Percentiles rank a stretch among this genome's conserved stretches.
Evolutionary conservation across 2,329 filamentous ascomycete species (phyloP).

Genomic region (Beauveria sp.): DNA sequence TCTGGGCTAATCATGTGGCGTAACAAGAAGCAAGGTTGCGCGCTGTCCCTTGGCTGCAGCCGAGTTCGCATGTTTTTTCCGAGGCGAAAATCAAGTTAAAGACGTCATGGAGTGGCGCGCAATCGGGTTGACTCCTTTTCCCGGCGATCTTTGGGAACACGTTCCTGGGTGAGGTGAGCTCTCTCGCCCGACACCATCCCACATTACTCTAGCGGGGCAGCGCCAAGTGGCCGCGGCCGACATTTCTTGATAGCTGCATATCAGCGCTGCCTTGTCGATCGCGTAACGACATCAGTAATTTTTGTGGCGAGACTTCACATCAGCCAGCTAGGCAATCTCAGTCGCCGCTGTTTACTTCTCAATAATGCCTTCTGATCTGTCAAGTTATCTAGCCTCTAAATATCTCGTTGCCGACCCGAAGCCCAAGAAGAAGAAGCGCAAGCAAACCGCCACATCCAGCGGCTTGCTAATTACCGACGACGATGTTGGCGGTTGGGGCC

Average conservation of each 20-base stretch:
- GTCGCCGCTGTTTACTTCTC: background rate
- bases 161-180: background rate
- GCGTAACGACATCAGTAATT: background rate
- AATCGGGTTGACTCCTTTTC: constrained; percentile 1
- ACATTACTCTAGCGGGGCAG: constrained; percentile 13
- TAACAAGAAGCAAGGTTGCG: constrained; percentile 16
- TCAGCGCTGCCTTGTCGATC: background rate
- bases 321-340: background rate
- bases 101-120: constrained; percentile 1
- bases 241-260: constrained; percentile 11
- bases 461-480: constrained; percentile 61
- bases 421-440: constrained; percentile 56
- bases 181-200: constrained; percentile 3
- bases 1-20: constrained; percentile 11
- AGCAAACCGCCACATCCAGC: constrained; percentile 40
- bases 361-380: constrained; percentile 53
- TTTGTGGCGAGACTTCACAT: background rate
- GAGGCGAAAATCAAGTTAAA: background rate
- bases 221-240: background rate
- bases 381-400: constrained; percentile 82
- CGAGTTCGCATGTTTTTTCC: constrained; percentile 23
- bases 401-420: constrained; percentile 63
- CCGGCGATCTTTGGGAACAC: constrained; percentile 1
- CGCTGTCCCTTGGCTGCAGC: constrained; percentile 15
- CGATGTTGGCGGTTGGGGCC: constrained; percentile 47